Percentiles rank a stretch among this genome's conserved stretches.
phyloP scores from a whole-genome alignment of 306 rosid genomes.

The Dalbergia oliveri region DNA sequence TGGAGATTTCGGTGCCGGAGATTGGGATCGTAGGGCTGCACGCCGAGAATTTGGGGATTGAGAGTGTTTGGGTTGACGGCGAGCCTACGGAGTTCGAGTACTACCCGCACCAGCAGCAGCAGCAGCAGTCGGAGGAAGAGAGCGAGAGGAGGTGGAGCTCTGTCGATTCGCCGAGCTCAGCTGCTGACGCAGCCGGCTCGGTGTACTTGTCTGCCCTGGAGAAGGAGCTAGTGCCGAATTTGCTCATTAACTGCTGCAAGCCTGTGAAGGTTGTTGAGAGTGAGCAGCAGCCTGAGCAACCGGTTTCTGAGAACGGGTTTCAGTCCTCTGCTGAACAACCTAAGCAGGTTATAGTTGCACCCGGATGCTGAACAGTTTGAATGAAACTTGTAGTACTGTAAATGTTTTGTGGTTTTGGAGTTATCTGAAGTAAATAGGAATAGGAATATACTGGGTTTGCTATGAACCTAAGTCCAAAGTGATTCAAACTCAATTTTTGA shows the following conservation, averaged over 20 bases:
- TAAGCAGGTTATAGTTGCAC: slow-evolving; percentile 76
- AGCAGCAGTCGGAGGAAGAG: slow-evolving; percentile 57
- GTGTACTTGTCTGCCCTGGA: slow-evolving; percentile 73
- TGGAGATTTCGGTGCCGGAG: slow-evolving; percentile 90
- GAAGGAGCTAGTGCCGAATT: slow-evolving; percentile 80
- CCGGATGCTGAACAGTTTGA: slow-evolving; percentile 4
- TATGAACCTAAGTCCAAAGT: slow-evolving; percentile 6
- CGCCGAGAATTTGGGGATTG: slow-evolving; percentile 92
- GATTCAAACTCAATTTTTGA: neutral
- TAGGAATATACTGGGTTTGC: neutral
- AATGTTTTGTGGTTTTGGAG: neutral
- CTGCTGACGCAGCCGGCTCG: slow-evolving; percentile 83
- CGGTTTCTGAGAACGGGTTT: slow-evolving; percentile 68
- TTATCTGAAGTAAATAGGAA: neutral
- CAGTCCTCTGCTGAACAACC: slow-evolving; percentile 68
- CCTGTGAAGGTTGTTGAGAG: slow-evolving; percentile 60
- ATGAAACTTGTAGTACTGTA: slow-evolving; percentile 4
- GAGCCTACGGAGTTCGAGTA: slow-evolving; percentile 89
- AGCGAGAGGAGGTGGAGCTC: slow-evolving; percentile 65
- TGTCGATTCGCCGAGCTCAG: slow-evolving; percentile 68
- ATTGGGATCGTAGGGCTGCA: slow-evolving; percentile 92
- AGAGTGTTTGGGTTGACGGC: slow-evolving; percentile 84
- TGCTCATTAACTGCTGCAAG: slow-evolving; percentile 89
- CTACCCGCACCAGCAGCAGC: slow-evolving; percentile 67
- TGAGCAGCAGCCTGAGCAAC: slow-evolving; percentile 69